phyloP scores from a whole-genome alignment of 2,329 filamentous ascomycete genomes.

The Sporothrix globosa region DNA sequence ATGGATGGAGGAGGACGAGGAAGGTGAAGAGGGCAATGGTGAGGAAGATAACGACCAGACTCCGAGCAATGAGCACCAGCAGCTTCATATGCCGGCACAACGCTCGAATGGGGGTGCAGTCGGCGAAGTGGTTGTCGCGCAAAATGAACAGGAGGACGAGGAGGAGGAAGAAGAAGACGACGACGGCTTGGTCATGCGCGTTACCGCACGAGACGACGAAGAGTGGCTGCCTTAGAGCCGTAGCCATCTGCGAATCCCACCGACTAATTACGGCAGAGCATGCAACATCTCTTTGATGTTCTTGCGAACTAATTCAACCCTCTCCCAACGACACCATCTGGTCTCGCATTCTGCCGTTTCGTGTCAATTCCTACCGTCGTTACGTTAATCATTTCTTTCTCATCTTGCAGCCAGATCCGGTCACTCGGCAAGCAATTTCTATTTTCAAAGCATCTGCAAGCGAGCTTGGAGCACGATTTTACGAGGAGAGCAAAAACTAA shows the following conservation, averaged over 20 bases:
- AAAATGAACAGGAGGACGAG: slow-evolving; percentile 36
- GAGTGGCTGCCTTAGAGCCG: slow-evolving; percentile 59
- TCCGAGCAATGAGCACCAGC: slow-evolving; percentile 13
- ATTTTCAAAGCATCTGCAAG: slow-evolving; percentile 22
- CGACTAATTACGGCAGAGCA: not conserved
- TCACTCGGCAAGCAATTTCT: not conserved
- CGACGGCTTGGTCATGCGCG: slow-evolving; percentile 62
- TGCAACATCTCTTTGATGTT: not conserved
- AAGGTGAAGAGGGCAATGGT: slow-evolving; percentile 46
- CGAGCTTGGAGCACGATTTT: slow-evolving; percentile 15
- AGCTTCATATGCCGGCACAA: not conserved
- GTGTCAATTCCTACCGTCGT: not conserved
- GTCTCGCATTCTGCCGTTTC: not conserved
- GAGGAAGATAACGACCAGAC: slow-evolving; percentile 48
- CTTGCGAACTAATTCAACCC: not conserved
- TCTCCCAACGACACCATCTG: not conserved
- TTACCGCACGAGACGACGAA: slow-evolving; percentile 60
- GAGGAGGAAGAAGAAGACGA: slow-evolving; percentile 56
- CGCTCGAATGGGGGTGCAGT: slow-evolving; percentile 36
- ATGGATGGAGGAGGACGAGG: slow-evolving; percentile 74
- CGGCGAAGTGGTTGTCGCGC: slow-evolving; percentile 37
- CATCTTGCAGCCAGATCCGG: slow-evolving; percentile 1
- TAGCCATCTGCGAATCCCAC: not conserved
- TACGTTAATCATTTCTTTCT: not conserved
- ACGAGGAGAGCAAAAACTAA: slow-evolving; percentile 9